phyloP scores from a whole-genome alignment of 75 land plant genomes.

The Chamaecyparis obtusa region DNA sequence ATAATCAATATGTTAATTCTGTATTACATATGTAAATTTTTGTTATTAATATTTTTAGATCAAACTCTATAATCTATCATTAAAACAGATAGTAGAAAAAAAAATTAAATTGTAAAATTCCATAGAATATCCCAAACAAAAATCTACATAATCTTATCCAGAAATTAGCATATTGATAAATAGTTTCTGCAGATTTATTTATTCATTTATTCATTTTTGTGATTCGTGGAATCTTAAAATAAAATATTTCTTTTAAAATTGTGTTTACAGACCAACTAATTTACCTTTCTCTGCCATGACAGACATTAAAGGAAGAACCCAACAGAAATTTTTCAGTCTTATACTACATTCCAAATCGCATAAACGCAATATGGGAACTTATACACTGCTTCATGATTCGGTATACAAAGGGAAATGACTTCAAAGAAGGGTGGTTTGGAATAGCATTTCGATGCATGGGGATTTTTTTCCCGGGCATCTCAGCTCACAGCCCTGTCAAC shows the following conservation, averaged over 20 bases:
- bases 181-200: too few relatives aligned
- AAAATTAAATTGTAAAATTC: too few relatives aligned
- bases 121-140: too few relatives aligned
- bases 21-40: too few relatives aligned
- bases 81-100: too few relatives aligned
- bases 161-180: too few relatives aligned
- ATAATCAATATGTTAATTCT: too few relatives aligned
- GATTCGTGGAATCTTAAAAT: too few relatives aligned
- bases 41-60: too few relatives aligned
- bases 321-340: slow-evolving; percentile 46
- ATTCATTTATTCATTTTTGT: too few relatives aligned
- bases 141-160: too few relatives aligned
- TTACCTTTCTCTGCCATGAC: neutral
- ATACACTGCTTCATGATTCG: slow-evolving; percentile 27
- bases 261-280: neutral
- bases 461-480: slow-evolving; percentile 50
- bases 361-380: slow-evolving; percentile 57
- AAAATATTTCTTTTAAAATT: neutral
- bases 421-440: slow-evolving; percentile 37
- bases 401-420: slow-evolving; percentile 30
- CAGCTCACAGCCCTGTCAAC: slow-evolving; percentile 63
- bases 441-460: slow-evolving; percentile 37
- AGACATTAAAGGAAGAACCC: slow-evolving; percentile 65
- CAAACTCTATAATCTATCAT: too few relatives aligned
- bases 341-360: slow-evolving; percentile 20